Evolutionary conservation across 1,284 basidiomycete species (phyloP).

Genomic region (Cutaneotrichosporon sp.): DNA sequence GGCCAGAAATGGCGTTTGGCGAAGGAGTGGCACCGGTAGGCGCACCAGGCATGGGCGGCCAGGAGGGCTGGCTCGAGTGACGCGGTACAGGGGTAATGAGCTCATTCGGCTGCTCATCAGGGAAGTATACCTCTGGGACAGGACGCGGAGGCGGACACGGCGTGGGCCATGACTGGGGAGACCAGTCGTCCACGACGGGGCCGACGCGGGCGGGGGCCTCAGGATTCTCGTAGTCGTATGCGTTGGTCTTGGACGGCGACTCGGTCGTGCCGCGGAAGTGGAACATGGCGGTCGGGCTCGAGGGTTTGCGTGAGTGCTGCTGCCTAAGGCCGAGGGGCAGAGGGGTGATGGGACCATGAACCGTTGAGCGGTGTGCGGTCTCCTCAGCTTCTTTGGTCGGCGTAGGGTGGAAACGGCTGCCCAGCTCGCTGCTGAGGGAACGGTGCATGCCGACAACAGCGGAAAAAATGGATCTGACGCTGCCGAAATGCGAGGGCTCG

Average conservation of each 20-base stretch:
- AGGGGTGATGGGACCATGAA: too few relatives aligned
- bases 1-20: not conserved
- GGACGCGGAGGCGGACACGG: slow-evolving; percentile 9
- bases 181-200: slow-evolving; percentile 1
- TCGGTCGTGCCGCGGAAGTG: slow-evolving; percentile 5
- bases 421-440: slow-evolving; percentile 32
- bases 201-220: not conserved
- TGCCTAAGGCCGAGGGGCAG: too few relatives aligned
- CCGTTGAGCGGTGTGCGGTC: too few relatives aligned
- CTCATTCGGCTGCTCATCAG: not conserved
- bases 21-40: not conserved
- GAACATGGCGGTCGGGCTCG: slow-evolving; percentile 4
- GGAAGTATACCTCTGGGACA: not conserved
- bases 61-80: too few relatives aligned
- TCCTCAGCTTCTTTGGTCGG: not conserved
- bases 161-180: slow-evolving; percentile 3
- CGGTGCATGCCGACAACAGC: slow-evolving; percentile 12
- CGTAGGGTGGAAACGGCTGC: slow-evolving; percentile 8
- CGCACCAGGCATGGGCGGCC: not conserved
- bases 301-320: not conserved
- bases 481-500: slow-evolving; percentile 6
- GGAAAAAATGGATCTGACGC: slow-evolving; percentile 17
- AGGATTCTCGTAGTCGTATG: slow-evolving; percentile 6
- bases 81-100: not conserved
- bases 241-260: not conserved